Evolutionary conservation across 164 flowering plant genomes (phyloP).

Genomic region (Kingdonia uniflora): DNA sequence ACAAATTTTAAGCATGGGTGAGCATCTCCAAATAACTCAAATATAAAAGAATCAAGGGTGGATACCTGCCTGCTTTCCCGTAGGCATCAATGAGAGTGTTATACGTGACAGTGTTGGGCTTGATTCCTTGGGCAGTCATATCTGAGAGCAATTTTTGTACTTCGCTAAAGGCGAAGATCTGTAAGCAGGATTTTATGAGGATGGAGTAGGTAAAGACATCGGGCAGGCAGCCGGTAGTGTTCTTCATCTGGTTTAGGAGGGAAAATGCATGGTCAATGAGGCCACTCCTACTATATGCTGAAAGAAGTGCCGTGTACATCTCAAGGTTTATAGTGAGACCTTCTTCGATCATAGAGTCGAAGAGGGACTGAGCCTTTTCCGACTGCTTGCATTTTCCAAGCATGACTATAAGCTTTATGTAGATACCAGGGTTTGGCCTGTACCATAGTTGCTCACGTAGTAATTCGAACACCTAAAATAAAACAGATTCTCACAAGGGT

Average conservation of each 20-base stretch:
- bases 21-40: background rate
- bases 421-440: conserved; percentile 62
- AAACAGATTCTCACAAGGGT: background rate
- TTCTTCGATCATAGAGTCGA: conserved; percentile 77
- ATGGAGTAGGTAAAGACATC: conserved; percentile 82
- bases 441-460: conserved; percentile 91
- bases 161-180: conserved; percentile 47
- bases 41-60: background rate
- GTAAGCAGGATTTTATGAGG: conserved; percentile 84
- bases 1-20: too few species aligned
- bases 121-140: conserved; percentile 55
- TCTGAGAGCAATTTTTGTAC: conserved; percentile 58
- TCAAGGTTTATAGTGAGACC: conserved; percentile 60
- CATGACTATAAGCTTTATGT: conserved; percentile 87
- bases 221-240: conserved; percentile 48
- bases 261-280: conserved; percentile 60
- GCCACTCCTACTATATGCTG: conserved; percentile 86
- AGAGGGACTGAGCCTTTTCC: conserved; percentile 58
- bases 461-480: conserved; percentile 73
- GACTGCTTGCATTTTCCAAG: conserved; percentile 98
- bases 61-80: conserved; percentile 76
- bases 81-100: conserved; percentile 91
- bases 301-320: conserved; percentile 80
- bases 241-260: conserved; percentile 75
- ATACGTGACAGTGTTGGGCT: conserved; percentile 69